Evolutionary conservation across 2,329 filamentous ascomycete species (phyloP), one percentile per base, ranked within the genome.

Genomic region (Hypoxylon sp.): DNA sequence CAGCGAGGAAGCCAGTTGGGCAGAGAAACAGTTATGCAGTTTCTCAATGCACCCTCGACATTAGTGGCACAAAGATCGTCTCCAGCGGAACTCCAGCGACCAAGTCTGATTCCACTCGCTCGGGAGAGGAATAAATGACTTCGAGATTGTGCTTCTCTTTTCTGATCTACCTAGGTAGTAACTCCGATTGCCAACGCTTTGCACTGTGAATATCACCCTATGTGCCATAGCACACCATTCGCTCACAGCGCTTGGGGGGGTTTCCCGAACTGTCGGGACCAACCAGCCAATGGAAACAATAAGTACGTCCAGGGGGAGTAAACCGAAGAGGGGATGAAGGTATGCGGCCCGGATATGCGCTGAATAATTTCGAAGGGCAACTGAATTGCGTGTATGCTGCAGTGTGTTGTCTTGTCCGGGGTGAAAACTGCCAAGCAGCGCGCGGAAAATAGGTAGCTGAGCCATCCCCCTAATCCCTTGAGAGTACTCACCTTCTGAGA

Each of bases 131-230:
- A 58, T 39, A 65, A 61, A 58, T 19, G 51, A 67, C 47, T 59
- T 63, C 19, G 47, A 60, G 46, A 35, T 29, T 55, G 48, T 50
- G 35, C 50, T 59, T 42, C 47, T 53, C 37, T 48, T 31, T 57
- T 31, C 50, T 51, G 29, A 52, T 53, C 57, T 47, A 22, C 19
- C 3, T 22, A 22, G 19, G 19, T 22, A 31, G 3, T 31, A 44
- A 66, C 51, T 58, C 29, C 24, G 35, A 33, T 60, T 60, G 60
- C 57, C 42, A 50, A 31, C 14, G 39, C 55, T 63, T 67, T 53
- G 60, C 74, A 75, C 73, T 75, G 74, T 75, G 74, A 63, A 53
- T 13, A 42, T 48, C 60, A 73, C 65, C 53, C 39, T 54, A 71
- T 72, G 54, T 52, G 68, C 63, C 42, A 44, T 61, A 61, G 59